Conservation (phyloP, 2,329 filamentous ascomycete genomes). For the Aspergillus candidus region DNA sequence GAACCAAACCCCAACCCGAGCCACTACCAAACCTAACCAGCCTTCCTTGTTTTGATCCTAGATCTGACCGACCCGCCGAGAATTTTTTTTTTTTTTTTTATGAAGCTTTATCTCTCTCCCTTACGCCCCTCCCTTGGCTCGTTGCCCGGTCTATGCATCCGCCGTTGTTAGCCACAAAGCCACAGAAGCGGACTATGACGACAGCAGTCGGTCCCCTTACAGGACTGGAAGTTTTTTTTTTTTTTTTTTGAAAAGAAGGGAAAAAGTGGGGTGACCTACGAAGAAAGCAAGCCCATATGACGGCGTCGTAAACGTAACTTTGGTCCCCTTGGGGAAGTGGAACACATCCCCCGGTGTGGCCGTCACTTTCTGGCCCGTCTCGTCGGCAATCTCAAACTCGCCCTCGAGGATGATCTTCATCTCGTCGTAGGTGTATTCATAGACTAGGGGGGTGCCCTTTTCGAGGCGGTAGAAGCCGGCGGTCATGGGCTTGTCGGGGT, state of each 20-base stretch:
- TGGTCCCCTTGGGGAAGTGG: slow-evolving; percentile 60
- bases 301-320: slow-evolving; percentile 60
- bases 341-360: slow-evolving; percentile 61
- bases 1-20: background rate
- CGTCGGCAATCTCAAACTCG: slow-evolving; percentile 58
- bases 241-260: no score
- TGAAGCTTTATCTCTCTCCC: no score
- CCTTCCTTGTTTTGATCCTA: slow-evolving; percentile 1
- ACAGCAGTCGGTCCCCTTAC: no score
- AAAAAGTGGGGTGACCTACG: slow-evolving; percentile 21
- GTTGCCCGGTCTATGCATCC: slow-evolving; percentile 24
- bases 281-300: slow-evolving; percentile 58
- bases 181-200: background rate
- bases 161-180: slow-evolving; percentile 8
- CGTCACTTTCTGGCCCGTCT: slow-evolving; percentile 54
- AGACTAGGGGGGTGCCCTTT: slow-evolving; percentile 61
- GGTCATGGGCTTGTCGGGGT: slow-evolving; percentile 55
- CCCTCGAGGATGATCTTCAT: slow-evolving; percentile 70
- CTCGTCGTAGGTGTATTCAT: slow-evolving; percentile 65
- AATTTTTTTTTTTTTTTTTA: no score
- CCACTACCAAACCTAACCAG: background rate
- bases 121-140: slow-evolving; percentile 23
- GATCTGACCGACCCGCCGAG: no score
- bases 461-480: slow-evolving; percentile 62
- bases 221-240: no score